Conservation (phyloP, 2,329 filamentous ascomycete genomes). For the Scytalidium sp. region DNA sequence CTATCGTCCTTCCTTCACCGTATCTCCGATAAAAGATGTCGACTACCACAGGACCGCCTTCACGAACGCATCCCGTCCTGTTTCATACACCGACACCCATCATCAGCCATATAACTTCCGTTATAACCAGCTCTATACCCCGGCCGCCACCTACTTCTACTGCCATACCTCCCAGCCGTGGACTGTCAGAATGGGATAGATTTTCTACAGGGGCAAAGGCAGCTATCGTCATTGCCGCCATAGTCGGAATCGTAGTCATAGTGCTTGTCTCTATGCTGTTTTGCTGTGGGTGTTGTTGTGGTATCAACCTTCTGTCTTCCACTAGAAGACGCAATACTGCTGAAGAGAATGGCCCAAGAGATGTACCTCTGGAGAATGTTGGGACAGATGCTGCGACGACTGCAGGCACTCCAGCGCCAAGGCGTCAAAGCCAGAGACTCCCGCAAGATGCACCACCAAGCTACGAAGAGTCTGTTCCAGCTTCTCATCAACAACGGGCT, state of each 20-base stretch:
- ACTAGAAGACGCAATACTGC: background rate
- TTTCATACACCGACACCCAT: too few relatives aligned
- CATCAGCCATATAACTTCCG: too few relatives aligned
- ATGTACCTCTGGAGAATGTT: background rate
- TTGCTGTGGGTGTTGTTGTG: slow-evolving; percentile 16
- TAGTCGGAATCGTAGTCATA: slow-evolving; percentile 11
- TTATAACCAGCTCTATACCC: too few relatives aligned
- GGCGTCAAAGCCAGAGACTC: background rate
- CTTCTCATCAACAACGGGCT: slow-evolving; percentile 13
- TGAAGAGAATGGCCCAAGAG: background rate
- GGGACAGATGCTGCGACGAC: background rate
- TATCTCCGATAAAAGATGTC: background rate
- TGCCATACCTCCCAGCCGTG: background rate
- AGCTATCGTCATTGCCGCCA: slow-evolving; percentile 4
- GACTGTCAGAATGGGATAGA: slow-evolving; percentile 1
- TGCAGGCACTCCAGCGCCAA: background rate
- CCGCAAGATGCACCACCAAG: slow-evolving; percentile 13
- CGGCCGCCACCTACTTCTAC: too few relatives aligned
- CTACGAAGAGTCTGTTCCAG: slow-evolving; percentile 19
- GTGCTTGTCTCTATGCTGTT: slow-evolving; percentile 12
- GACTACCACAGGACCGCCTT: background rate
- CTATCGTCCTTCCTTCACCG: too few relatives aligned
- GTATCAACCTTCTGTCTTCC: background rate
- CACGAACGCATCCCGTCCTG: background rate
- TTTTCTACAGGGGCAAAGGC: slow-evolving; percentile 9